Evolutionary conservation across 2,329 filamentous ascomycete genomes (phyloP).

Genomic region (Periconia macrospinosa): DNA sequence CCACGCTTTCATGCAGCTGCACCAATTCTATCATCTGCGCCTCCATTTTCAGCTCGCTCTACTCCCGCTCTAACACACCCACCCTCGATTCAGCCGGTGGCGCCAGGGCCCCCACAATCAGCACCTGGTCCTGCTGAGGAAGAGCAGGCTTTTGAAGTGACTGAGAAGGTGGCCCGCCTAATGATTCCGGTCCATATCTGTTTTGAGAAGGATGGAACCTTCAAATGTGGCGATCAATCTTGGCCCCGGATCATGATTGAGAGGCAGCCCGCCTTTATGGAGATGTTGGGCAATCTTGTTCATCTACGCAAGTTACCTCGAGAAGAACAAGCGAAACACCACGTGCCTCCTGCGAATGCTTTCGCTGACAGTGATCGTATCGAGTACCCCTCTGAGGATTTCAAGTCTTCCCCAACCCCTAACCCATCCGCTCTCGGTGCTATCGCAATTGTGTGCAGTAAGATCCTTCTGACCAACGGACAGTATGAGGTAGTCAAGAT

Average conservation of each 20-base stretch:
- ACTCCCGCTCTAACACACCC: neutral
- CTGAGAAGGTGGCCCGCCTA: slow-evolving; percentile 27
- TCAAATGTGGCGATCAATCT: slow-evolving; percentile 22
- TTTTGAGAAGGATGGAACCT: slow-evolving; percentile 28
- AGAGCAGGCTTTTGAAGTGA: slow-evolving; percentile 27
- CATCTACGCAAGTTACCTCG: slow-evolving; percentile 19
- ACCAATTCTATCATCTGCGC: too few species aligned
- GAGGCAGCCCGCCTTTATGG: slow-evolving; percentile 20
- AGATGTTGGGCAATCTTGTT: slow-evolving; percentile 27
- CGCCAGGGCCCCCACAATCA: neutral
- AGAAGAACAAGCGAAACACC: slow-evolving; percentile 20
- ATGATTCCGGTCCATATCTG: slow-evolving; percentile 31
- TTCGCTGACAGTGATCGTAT: slow-evolving; percentile 23
- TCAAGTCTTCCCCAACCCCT: slow-evolving; percentile 20
- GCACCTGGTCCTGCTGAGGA: slow-evolving; percentile 23
- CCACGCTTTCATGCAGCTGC: too few species aligned
- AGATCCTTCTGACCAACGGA: slow-evolving; percentile 23
- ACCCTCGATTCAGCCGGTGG: neutral
- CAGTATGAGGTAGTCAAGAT: slow-evolving; percentile 34
- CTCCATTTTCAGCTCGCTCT: neutral
- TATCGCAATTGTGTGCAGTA: slow-evolving; percentile 33
- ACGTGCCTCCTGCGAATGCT: slow-evolving; percentile 26
- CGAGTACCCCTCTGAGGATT: slow-evolving; percentile 20
- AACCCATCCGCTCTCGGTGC: slow-evolving; percentile 17
- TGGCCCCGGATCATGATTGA: slow-evolving; percentile 30